Percentiles rank a stretch among this genome's conserved stretches.
phyloP scores from a whole-genome alignment of 129 eudicot species.

The Chrysanthemum seticuspe region DNA sequence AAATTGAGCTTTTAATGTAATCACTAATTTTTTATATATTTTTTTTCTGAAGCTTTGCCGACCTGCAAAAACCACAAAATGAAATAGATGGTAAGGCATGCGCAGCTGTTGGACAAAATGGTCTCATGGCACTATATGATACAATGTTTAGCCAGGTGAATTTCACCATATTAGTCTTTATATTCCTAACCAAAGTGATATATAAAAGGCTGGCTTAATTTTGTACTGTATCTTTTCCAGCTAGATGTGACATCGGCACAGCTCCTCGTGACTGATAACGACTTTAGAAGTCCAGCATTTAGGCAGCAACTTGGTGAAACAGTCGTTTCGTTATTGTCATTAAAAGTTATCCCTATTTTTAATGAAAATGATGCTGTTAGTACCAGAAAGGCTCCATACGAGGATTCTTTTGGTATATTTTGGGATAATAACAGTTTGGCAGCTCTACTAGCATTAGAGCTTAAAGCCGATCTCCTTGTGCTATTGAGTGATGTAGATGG shows the following conservation, averaged over 20 bases:
- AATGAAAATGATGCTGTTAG: conserved; percentile 94
- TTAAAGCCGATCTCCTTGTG: conserved; percentile 94
- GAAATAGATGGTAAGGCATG: conserved; percentile 97
- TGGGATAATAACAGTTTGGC: conserved; percentile 98
- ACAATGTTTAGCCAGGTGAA: conserved; percentile 85
- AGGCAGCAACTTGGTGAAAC: conserved; percentile 77
- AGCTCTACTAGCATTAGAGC: conserved; percentile 85
- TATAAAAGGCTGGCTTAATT: background rate
- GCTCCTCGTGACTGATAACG: conserved; percentile 89
- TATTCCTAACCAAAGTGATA: background rate
- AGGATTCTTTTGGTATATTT: conserved; percentile 96
- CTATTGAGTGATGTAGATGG: conserved; percentile 53
- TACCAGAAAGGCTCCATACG: conserved; percentile 92
- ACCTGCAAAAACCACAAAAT: conserved; percentile 88
- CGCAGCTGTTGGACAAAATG: conserved; percentile 98
- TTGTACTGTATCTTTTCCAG: conserved; percentile 30
- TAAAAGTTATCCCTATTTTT: conserved; percentile 75
- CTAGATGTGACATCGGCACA: conserved; percentile 87
- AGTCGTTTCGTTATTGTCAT: conserved; percentile 57
- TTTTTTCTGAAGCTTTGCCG: conserved; percentile 65
- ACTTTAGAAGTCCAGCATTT: conserved; percentile 82
- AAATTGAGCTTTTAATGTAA: background rate
- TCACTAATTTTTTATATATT: conserved; percentile 2
- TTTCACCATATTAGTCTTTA: background rate
- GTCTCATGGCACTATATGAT: conserved; percentile 97